These are phyloP conservation scores for Yarrowia phangngaensis DNA, from an alignment of 805 yeast species.

Conservation along the genomic window DNA sequence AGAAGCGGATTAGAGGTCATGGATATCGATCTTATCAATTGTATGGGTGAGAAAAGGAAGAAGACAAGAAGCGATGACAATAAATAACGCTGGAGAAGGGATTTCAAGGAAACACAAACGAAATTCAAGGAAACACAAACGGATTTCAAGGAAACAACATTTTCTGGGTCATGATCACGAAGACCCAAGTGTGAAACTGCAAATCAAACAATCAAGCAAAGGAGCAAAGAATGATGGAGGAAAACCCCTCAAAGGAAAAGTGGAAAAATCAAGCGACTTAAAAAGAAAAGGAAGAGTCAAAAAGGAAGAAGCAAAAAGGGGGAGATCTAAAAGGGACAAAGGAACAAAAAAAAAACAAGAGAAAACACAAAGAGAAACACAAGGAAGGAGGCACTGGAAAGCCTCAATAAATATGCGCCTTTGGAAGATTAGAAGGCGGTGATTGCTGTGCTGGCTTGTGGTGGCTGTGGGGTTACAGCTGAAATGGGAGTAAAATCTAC, in stretches of 20 bases:
- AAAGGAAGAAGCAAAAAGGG: constrained; percentile 1
- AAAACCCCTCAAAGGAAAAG: not conserved
- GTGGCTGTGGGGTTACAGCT: too few species aligned
- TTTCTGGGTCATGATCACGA: too few species aligned
- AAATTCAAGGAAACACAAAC: too few species aligned
- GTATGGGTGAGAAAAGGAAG: constrained; percentile 21
- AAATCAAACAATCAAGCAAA: too few species aligned
- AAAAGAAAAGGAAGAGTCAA: constrained; percentile 7
- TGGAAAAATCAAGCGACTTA: constrained; percentile 4
- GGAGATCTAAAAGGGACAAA: not conserved
- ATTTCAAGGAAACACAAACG: too few species aligned
- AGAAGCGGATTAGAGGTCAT: not conserved
- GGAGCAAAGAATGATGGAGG: too few species aligned
- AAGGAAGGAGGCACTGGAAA: too few species aligned
- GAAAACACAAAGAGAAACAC: constrained; percentile 11
- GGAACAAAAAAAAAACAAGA: constrained; percentile 2
- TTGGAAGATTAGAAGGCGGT: too few species aligned
- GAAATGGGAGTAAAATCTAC: too few species aligned
- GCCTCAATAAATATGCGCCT: constrained; percentile 23
- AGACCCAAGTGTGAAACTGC: too few species aligned
- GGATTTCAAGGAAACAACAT: too few species aligned
- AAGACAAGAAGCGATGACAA: constrained; percentile 22
- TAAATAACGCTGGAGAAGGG: constrained; percentile 23
- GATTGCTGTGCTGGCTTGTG: too few species aligned
- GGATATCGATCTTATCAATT: constrained; percentile 22